A percentile compares a stretch with the other conserved stretches of the same genome.
Conservation (phyloP, 1,139 yeast species). For the Blastobotrys serpentis region DNA sequence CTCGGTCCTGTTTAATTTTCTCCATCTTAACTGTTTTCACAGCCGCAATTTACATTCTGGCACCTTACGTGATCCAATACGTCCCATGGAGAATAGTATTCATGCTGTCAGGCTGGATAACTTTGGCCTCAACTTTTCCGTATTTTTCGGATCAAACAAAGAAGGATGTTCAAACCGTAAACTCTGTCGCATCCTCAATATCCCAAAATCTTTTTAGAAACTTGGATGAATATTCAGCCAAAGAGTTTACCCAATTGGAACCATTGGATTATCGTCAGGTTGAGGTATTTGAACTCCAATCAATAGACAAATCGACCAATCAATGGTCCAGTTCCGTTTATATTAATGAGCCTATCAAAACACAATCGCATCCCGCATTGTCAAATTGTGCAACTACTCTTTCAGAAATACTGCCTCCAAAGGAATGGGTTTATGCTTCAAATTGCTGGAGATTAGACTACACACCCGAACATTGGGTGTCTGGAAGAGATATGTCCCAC, state of each 20-base stretch:
- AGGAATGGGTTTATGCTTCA: slow-evolving; percentile 29
- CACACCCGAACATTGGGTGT: slow-evolving; percentile 31
- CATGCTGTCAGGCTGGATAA: slow-evolving; percentile 52
- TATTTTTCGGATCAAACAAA: slow-evolving; percentile 33
- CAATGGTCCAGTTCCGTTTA: slow-evolving; percentile 53
- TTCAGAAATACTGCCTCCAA: slow-evolving; percentile 31
- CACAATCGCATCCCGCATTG: not conserved
- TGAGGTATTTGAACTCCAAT: slow-evolving; percentile 72
- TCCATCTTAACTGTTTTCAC: slow-evolving; percentile 41
- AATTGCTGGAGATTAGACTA: slow-evolving; percentile 33
- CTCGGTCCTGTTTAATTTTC: slow-evolving; percentile 50
- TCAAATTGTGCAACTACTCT: slow-evolving; percentile 21
- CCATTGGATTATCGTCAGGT: slow-evolving; percentile 45
- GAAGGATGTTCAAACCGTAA: not conserved
- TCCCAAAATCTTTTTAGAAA: slow-evolving; percentile 22
- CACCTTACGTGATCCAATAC: slow-evolving; percentile 41
- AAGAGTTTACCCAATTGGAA: slow-evolving; percentile 38
- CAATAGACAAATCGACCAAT: slow-evolving; percentile 47
- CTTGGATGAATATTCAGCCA: slow-evolving; percentile 33
- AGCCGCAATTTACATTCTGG: slow-evolving; percentile 34
- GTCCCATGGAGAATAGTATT: slow-evolving; percentile 37
- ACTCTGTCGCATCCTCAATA: not conserved
- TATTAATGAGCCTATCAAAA: slow-evolving; percentile 15
- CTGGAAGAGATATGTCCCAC: slow-evolving; percentile 17
- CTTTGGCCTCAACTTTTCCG: slow-evolving; percentile 56